These are phyloP conservation scores for Beauveria varroae DNA, from an alignment of 2,329 filamentous ascomycete species.

Conservation along the genomic window DNA sequence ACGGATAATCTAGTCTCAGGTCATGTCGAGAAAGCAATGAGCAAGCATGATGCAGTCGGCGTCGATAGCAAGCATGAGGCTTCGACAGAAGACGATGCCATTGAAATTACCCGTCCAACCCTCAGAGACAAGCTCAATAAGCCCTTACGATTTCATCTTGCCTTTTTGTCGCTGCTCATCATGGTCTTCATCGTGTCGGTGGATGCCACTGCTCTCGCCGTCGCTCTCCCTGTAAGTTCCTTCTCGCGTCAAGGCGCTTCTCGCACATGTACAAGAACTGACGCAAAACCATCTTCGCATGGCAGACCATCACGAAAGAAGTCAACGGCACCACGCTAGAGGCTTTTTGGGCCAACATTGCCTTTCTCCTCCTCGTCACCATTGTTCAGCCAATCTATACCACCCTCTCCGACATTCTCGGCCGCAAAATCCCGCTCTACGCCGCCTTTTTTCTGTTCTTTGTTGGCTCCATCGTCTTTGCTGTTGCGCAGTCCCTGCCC, in stretches of 20 bases:
- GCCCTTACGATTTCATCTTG: not conserved
- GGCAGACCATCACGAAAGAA: constrained; percentile 36
- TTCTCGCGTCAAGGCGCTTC: not conserved
- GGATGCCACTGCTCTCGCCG: not conserved
- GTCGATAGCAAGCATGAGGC: not conserved
- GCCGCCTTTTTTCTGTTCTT: constrained; percentile 24
- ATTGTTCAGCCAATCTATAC: constrained; percentile 44
- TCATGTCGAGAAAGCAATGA: not conserved
- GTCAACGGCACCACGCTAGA: constrained; percentile 49
- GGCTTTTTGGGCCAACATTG: constrained; percentile 65
- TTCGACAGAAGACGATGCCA: not conserved
- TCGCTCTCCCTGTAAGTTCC: not conserved
- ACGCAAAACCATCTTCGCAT: not conserved
- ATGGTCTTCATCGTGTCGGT: not conserved
- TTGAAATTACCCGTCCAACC: not conserved
- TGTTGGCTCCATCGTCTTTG: constrained; percentile 33
- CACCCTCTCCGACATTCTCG: constrained; percentile 26
- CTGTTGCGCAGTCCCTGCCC: constrained; percentile 22
- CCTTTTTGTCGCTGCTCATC: not conserved
- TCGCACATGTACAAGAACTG: not conserved
- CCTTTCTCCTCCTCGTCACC: constrained; percentile 59
- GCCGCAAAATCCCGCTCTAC: constrained; percentile 24
- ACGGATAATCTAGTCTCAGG: not conserved
- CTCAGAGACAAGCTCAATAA: not conserved
- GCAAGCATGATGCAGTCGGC: not conserved